phyloP scores from a whole-genome alignment of 2,329 filamentous ascomycete species.

The Cercospora beticola region DNA sequence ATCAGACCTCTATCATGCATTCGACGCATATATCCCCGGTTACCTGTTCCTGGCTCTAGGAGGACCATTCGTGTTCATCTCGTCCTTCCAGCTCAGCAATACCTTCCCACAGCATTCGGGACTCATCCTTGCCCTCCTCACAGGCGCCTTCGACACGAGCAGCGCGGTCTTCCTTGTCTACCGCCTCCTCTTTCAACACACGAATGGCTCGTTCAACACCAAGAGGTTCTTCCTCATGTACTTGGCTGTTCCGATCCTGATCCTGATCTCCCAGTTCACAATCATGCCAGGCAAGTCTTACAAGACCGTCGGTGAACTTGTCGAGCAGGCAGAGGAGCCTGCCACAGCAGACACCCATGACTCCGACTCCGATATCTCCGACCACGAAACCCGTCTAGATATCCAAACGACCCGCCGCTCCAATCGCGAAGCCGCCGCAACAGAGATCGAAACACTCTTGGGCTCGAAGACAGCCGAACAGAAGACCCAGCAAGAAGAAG shows the following conservation, averaged over 20 bases:
- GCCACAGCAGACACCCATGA: constrained; percentile 47
- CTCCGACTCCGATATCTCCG: constrained; percentile 55
- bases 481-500: constrained; percentile 65
- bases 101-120: constrained; percentile 53
- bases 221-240: constrained; percentile 53
- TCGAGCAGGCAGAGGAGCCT: constrained; percentile 64
- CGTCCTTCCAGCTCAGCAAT: constrained; percentile 53
- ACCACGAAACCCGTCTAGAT: constrained; percentile 56
- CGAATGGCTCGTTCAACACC: constrained; percentile 43
- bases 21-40: constrained; percentile 61
- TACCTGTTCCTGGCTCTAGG: constrained; percentile 53
- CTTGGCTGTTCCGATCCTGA: constrained; percentile 48
- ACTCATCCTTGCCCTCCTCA: constrained; percentile 51
- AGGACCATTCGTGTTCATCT: constrained; percentile 54
- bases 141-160: constrained; percentile 52
- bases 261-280: constrained; percentile 45
- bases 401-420: constrained; percentile 54
- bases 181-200: constrained; percentile 48
- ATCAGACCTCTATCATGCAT: constrained; percentile 56
- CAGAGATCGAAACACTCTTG: constrained; percentile 71
- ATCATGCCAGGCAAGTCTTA: constrained; percentile 51
- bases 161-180: constrained; percentile 52
- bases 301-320: constrained; percentile 70
- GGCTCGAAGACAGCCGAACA: constrained; percentile 63
- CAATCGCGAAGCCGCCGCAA: constrained; percentile 62